Evolutionary conservation across 2,329 filamentous ascomycete genomes (phyloP), one percentile per base, ranked within the genome.

Genomic region (Alternaria arbusti): DNA sequence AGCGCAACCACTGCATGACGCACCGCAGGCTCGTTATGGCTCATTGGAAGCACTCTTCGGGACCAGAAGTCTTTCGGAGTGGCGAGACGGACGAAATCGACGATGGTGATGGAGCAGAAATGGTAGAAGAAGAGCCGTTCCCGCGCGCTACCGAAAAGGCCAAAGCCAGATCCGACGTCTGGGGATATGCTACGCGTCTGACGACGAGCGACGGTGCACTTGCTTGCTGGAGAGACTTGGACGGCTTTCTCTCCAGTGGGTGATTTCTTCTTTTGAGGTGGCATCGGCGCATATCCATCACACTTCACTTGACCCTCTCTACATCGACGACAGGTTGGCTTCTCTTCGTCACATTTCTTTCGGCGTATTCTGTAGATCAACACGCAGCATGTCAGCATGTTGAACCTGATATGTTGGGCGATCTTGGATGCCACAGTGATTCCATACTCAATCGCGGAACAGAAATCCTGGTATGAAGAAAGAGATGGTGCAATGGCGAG

Each of bases 341-440:
- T 64, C 52, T 64, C 61, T 54, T 64, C 61, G 46, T 64, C 61
- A 47, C 61, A 64, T 57, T 64, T 64, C 40, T 64, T 64, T 32
- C 61, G 46, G 4, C 61, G 61, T 50, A 52, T 57, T 57, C 61
- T 64, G 17, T 13, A 36, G 23, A 43, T n/a, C 20, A 52, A 56
- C n/a, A 57, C 8, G 26, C 49, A 13, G 36, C 30, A 36, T 49
- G 57, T 59, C 36, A 59, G 57, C 17, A 15, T 44, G 25, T 32
- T 15, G 12, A 40, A 3, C 36, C n/a, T 40, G 15, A 40, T 40
- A 17, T 10, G 15, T 17, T 40, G 36, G 36, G 36, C 36, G 36
- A 40, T 40, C 15, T 5, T 40, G n/a, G 36, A 40, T 40, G 1
- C 36, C 36, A 40, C 36, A 4, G 4, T 40, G 8, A 17, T 40